Conservation (phyloP, 495 filamentous ascomycete genomes). For the Tuber brumale region DNA sequence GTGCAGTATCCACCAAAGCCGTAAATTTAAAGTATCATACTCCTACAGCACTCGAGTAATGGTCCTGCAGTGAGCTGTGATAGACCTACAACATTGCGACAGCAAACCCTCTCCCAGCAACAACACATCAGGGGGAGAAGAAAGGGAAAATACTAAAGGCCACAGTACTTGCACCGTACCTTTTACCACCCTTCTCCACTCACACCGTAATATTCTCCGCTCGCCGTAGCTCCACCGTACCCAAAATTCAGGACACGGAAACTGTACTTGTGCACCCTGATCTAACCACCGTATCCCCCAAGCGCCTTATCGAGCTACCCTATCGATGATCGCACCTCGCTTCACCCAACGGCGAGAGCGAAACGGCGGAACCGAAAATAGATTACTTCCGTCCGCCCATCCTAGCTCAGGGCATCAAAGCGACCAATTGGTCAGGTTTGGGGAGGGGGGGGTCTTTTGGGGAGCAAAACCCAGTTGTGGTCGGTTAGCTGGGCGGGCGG, state of each 20-base stretch:
- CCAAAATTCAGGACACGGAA: neutral
- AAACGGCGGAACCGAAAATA: neutral
- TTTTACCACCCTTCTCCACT: neutral
- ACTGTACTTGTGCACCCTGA: neutral
- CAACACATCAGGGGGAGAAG: neutral
- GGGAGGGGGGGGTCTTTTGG: neutral
- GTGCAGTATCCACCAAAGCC: neutral
- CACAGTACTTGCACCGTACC: neutral
- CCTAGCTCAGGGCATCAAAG: neutral
- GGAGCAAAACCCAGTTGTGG: neutral
- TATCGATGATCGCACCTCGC: neutral
- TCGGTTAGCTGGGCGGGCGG: neutral
- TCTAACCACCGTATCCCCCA: neutral
- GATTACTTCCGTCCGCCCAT: neutral
- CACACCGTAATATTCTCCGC: neutral
- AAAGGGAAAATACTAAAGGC: neutral
- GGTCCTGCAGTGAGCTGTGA: neutral
- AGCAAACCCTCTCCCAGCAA: neutral
- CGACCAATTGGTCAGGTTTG: neutral
- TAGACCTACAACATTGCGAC: neutral
- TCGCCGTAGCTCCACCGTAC: neutral
- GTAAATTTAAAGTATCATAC: no score
- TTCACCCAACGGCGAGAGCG: neutral
- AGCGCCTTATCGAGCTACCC: neutral
- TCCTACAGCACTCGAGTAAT: no score